A percentile compares a stretch with the other conserved stretches of the same genome.
Evolutionary conservation across 805 yeast genomes (phyloP).

Genomic region (Sporopachydermia lactativora): DNA sequence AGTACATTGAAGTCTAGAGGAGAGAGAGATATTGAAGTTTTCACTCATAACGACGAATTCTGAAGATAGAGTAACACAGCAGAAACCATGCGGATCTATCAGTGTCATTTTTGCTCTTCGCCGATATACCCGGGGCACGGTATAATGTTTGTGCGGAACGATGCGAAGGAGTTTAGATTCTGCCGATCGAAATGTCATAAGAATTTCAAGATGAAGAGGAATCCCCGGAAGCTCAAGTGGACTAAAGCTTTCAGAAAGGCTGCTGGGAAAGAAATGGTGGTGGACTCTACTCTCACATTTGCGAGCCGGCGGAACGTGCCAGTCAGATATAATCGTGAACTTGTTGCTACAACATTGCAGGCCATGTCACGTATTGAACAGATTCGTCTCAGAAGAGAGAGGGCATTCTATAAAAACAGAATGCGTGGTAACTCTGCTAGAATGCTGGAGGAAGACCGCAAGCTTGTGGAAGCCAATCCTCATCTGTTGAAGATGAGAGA

Average conservation of each 20-base stretch:
- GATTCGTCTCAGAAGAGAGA: conserved; percentile 90
- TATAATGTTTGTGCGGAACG: conserved; percentile 94
- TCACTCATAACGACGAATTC: too few species aligned
- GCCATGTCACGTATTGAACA: conserved; percentile 96
- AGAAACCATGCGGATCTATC: conserved; percentile 59
- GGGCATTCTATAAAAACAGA: conserved; percentile 98
- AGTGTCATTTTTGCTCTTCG: conserved; percentile 94
- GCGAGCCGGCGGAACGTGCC: conserved; percentile 97
- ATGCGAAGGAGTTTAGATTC: conserved; percentile 83
- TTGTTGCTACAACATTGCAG: conserved; percentile 83
- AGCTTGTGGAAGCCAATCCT: conserved; percentile 79
- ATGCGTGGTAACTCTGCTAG: conserved; percentile 94
- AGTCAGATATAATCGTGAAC: conserved; percentile 92
- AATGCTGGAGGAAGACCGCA: conserved; percentile 73
- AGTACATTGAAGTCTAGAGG: too few species aligned
- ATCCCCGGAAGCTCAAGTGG: conserved; percentile 97
- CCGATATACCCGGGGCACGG: conserved; percentile 95
- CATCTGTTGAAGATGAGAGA: conserved; percentile 86
- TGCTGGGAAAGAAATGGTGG: conserved; percentile 97
- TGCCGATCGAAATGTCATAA: conserved; percentile 91
- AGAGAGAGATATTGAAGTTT: too few species aligned
- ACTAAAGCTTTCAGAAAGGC: conserved; percentile 98
- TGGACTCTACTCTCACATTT: conserved; percentile 89
- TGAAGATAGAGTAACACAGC: too few species aligned
- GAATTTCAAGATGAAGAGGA: conserved; percentile 93